Evolutionary conservation across 306 rosid genomes (phyloP).

Genomic region (Fragaria nilgerrensis): DNA sequence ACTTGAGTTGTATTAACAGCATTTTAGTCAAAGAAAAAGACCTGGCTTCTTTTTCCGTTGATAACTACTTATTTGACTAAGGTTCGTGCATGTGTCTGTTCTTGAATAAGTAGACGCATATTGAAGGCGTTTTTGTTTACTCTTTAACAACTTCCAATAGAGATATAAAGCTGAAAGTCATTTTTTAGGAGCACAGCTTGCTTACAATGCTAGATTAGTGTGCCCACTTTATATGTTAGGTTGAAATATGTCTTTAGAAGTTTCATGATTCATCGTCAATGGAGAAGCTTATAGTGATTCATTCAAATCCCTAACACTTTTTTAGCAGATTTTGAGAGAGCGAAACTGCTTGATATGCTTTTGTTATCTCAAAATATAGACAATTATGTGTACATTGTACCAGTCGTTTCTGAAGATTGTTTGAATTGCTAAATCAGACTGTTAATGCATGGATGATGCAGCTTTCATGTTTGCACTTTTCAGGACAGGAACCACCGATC

Average conservation of each 20-base stretch:
- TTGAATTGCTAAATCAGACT: slow-evolving; percentile 11
- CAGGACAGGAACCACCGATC: slow-evolving; percentile 57
- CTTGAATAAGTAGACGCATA: not conserved
- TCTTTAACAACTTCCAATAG: not conserved
- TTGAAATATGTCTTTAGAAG: not conserved
- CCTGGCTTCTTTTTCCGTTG: not conserved
- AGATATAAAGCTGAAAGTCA: not conserved
- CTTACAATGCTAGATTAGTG: not conserved
- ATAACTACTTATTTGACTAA: not conserved
- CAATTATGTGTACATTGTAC: not conserved
- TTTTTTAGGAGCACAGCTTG: not conserved
- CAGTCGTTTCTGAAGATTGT: not conserved
- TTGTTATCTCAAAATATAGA: not conserved
- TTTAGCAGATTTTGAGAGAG: not conserved
- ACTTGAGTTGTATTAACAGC: not conserved
- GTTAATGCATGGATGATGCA: slow-evolving; percentile 21
- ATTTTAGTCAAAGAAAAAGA: not conserved
- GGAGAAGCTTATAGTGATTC: not conserved
- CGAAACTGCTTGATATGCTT: slow-evolving; percentile 2
- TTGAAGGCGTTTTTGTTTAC: not conserved
- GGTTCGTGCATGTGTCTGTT: not conserved
- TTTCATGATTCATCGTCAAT: not conserved
- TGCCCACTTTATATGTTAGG: not conserved
- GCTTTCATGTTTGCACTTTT: slow-evolving; percentile 23
- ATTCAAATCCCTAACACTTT: too few species aligned